Base-by-base conservation (phyloP, 2,329 filamentous ascomycete genomes). In the Pestalotiopsis sp. region DNA sequence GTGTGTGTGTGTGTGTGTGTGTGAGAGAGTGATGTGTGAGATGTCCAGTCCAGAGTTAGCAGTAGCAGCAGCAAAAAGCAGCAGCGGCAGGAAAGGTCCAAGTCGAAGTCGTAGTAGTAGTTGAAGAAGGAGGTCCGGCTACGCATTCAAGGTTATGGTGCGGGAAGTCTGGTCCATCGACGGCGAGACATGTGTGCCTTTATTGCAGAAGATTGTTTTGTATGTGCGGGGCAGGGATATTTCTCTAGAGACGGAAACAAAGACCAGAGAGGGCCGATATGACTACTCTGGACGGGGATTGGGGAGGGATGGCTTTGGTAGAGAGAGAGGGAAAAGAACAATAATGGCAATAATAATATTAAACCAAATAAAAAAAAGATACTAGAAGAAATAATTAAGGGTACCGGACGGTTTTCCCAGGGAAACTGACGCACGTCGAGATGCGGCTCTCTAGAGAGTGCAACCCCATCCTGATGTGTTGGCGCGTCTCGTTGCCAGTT, bases 401-500 rank as follows among this genome's bases (percentile, higher is more conserved):
- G 73, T 62, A 62, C 59, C 14, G 73, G 75, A 72, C 79, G 83
- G 82, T 83, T 85, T 82, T 82, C 78, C 80, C 17, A 52, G 17
- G 20, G 17, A n/a, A 20, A 20, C 45, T 87, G 84, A 88, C 85
- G 86, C 87, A 88, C 83, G 86, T 86, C 80, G 81, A 84, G 83
- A 88, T 91, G 88, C 88, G 88, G 88, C 88, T 90, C 87, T 90
- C 85, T 75, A 20, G 45, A 86, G 82, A 86, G 87, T 88, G 87
- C 87, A 88, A 89, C 88, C 63, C 88, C 87, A 88, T 89, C 83
- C 85, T 93, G 93, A 94, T 97, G 94, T 92, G 93, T 87, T 97
- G 94, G 93, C 93, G 91, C 91, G 85, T 86, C 86, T 91, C 87
- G 86, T 90, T 88, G 88, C 93, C 93, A 95, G 91, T 95, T 90